These are phyloP conservation scores for Isatis lusitanica DNA, from an alignment of 441 rosid genomes.

Conservation along the genomic window DNA sequence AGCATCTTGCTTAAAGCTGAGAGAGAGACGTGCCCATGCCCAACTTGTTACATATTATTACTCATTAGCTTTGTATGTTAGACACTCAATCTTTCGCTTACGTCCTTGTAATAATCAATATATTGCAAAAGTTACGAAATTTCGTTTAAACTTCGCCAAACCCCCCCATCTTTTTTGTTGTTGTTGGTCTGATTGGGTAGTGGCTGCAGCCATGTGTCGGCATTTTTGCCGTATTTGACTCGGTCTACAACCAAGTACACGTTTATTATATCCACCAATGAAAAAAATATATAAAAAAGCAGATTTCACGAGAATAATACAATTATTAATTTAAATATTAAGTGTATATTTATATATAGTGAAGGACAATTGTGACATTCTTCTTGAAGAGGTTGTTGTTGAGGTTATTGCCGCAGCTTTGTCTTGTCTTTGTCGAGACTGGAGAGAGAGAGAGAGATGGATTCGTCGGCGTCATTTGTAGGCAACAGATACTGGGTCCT, in stretches of 20 bases:
- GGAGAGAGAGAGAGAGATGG: slow-evolving; percentile 37
- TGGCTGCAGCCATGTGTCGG: too few species aligned
- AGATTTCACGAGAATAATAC: neutral
- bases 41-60: neutral
- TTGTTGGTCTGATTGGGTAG: too few species aligned
- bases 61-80: slow-evolving; percentile 26
- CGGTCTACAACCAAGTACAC: too few species aligned
- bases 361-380: neutral
- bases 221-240: too few species aligned
- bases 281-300: neutral
- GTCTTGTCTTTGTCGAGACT: neutral
- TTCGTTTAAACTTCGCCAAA: neutral
- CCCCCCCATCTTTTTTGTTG: too few species aligned
- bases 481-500: slow-evolving; percentile 79
- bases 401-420: neutral
- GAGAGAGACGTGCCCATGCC: neutral
- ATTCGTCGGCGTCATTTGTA: slow-evolving; percentile 28
- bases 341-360: neutral
- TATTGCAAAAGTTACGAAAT: neutral
- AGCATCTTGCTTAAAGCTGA: slow-evolving; percentile 28
- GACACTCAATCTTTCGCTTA: neutral
- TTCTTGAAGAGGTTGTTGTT: neutral
- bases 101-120: neutral
- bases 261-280: too few species aligned
- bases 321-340: neutral